Percentiles rank a stretch among this genome's conserved stretches.
Conservation (phyloP, 1,284 basidiomycete genomes). For the Irpex rosettiformis region DNA sequence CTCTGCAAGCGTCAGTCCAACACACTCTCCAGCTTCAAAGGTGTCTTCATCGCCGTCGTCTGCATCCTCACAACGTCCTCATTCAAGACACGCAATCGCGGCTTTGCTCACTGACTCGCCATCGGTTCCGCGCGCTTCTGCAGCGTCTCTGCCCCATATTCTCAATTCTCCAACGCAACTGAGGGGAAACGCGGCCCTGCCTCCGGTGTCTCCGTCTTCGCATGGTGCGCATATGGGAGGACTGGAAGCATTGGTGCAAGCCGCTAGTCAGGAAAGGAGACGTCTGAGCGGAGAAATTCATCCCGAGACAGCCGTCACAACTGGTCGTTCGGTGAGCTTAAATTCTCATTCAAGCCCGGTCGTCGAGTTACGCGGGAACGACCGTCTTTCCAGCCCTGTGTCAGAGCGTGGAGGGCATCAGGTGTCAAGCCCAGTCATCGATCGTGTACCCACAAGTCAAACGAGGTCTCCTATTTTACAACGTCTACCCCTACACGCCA, state of each 20-base stretch:
- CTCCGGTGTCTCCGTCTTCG: constrained; percentile 23
- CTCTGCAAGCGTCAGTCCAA: not conserved
- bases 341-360: constrained; percentile 14
- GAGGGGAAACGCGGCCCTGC: constrained; percentile 17
- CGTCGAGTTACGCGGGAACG: not conserved
- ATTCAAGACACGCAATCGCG: constrained; percentile 11
- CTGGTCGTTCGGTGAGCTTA: not conserved
- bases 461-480: not conserved
- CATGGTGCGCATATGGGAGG: constrained; percentile 28
- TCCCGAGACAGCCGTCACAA: not conserved
- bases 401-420: not conserved
- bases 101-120: constrained; percentile 15
- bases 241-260: constrained; percentile 53
- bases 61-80: constrained; percentile 2
- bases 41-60: constrained; percentile 2
- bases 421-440: not conserved
- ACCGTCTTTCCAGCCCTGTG: not conserved
- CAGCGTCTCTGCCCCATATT: constrained; percentile 22
- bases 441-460: not conserved
- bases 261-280: constrained; percentile 48
- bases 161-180: constrained; percentile 17
- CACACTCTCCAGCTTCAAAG: constrained; percentile 1
- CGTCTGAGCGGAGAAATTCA: constrained; percentile 34
- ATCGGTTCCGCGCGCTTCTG: constrained; percentile 15
- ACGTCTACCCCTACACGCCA: not conserved